These are phyloP conservation scores for Corylus avellana DNA, from an alignment of 306 rosid species.

Conservation along the genomic window DNA sequence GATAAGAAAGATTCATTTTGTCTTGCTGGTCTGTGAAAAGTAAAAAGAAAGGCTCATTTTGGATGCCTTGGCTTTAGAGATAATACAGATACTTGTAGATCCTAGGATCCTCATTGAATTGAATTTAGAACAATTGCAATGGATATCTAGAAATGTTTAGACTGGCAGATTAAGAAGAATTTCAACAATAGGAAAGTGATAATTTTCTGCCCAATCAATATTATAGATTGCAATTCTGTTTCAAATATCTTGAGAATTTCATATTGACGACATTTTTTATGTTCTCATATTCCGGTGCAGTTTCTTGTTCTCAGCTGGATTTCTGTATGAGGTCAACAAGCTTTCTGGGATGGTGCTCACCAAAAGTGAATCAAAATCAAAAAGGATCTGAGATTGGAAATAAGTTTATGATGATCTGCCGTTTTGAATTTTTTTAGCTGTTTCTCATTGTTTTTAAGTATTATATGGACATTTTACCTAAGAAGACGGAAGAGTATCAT, in stretches of 20 bases:
- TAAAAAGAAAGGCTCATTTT: no score
- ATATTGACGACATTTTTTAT: slow-evolving; percentile 17
- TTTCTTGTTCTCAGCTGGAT: slow-evolving; percentile 75
- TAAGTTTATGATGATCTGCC: slow-evolving; percentile 16
- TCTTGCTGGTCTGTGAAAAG: no score
- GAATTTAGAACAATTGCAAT: neutral
- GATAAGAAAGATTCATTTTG: no score
- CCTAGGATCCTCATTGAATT: neutral
- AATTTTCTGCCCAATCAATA: slow-evolving; percentile 8
- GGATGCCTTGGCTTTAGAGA: no score
- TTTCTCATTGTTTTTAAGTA: neutral
- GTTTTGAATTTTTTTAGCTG: neutral
- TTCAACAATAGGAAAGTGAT: neutral
- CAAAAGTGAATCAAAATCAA: slow-evolving; percentile 63
- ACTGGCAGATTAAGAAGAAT: neutral
- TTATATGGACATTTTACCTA: neutral
- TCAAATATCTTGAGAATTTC: neutral
- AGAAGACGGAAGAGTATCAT: neutral
- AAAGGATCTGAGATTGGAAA: slow-evolving; percentile 48
- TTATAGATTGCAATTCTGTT: slow-evolving; percentile 5
- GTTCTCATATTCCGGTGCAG: slow-evolving; percentile 49
- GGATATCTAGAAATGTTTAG: neutral
- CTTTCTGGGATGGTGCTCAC: slow-evolving; percentile 56
- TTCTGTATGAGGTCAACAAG: slow-evolving; percentile 80
- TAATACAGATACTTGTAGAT: no score